Evolutionary conservation across 345 rosid species (phyloP).

Genomic region (Bruguiera parviflora): DNA sequence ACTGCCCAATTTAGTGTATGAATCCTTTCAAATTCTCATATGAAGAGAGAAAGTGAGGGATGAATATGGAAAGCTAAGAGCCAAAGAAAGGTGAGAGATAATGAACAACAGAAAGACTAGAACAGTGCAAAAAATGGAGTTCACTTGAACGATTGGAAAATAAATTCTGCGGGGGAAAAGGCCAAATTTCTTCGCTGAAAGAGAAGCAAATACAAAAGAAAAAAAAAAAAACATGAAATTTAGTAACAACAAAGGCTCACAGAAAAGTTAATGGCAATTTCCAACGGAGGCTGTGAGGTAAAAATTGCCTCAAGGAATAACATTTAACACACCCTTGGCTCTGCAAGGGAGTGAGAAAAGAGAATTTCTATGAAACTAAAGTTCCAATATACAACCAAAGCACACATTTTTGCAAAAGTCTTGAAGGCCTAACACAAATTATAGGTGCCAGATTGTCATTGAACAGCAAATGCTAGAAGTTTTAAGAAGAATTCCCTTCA

Average conservation of each 20-base stretch:
- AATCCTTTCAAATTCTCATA: conserved; percentile 1
- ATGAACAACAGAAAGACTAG: conserved; percentile 1
- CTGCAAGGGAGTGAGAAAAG: neutral
- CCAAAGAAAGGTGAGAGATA: neutral
- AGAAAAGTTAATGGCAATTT: conserved; percentile 1
- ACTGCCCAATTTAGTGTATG: conserved; percentile 1
- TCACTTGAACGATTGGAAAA: neutral
- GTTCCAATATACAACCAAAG: neutral
- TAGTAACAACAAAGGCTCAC: conserved; percentile 1
- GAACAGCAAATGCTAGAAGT: conserved; percentile 5
- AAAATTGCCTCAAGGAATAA: conserved; percentile 11
- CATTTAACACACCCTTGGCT: neutral
- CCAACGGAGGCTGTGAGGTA: neutral
- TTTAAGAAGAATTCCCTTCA: neutral
- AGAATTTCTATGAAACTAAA: conserved; percentile 9
- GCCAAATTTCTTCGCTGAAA: neutral
- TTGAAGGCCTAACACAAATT: neutral
- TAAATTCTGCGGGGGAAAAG: neutral
- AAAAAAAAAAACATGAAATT: neutral
- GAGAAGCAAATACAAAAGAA: neutral
- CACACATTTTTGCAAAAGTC: neutral
- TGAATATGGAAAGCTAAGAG: neutral
- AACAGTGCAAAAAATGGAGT: conserved; percentile 5
- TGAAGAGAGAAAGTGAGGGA: conserved; percentile 1
- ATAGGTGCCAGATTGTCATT: neutral